Percentiles rank a stretch among this genome's conserved stretches.
These are phyloP conservation scores for Musa itinerans DNA, from an alignment of 176 grass and related monocot species.

Conservation along the genomic window DNA sequence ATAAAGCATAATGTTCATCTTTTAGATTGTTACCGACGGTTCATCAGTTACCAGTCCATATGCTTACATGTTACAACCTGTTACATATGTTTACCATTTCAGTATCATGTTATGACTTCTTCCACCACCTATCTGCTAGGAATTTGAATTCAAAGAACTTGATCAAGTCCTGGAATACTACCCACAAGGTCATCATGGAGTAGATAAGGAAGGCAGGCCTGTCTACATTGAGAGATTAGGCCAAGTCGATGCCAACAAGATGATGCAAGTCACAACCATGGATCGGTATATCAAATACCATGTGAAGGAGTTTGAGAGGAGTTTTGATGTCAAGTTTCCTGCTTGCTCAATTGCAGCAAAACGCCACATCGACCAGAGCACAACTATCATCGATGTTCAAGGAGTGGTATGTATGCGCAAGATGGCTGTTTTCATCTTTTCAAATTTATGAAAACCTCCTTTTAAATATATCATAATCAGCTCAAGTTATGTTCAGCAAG, in stretches of 20 bases:
- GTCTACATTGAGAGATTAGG: conserved; percentile 88
- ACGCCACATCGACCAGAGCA: conserved; percentile 90
- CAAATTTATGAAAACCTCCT: not conserved
- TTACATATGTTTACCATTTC: too few relatives aligned
- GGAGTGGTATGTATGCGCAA: conserved; percentile 51
- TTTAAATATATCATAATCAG: not conserved
- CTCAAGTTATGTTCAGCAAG: too few relatives aligned
- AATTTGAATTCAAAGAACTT: conserved; percentile 73
- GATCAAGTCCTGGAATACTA: conserved; percentile 86
- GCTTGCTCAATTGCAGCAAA: conserved; percentile 87
- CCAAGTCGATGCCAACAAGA: conserved; percentile 68
- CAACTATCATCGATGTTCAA: conserved; percentile 96
- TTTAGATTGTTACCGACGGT: too few relatives aligned
- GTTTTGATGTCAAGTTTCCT: conserved; percentile 81
- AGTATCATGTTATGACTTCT: too few relatives aligned
- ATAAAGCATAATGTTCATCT: too few relatives aligned
- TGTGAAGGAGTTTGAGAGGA: conserved; percentile 91
- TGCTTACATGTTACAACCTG: too few relatives aligned
- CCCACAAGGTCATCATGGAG: conserved; percentile 92
- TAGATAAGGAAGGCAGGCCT: conserved; percentile 93
- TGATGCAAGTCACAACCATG: conserved; percentile 99
- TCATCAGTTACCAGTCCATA: too few relatives aligned
- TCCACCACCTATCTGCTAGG: conserved; percentile 26
- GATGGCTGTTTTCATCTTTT: too few relatives aligned
- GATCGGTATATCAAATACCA: conserved; percentile 94